Percentiles rank a stretch among this genome's conserved stretches.
These are phyloP conservation scores for Phyllosticta ampelicida DNA, from an alignment of 2,329 filamentous ascomycete species.

Conservation along the genomic window DNA sequence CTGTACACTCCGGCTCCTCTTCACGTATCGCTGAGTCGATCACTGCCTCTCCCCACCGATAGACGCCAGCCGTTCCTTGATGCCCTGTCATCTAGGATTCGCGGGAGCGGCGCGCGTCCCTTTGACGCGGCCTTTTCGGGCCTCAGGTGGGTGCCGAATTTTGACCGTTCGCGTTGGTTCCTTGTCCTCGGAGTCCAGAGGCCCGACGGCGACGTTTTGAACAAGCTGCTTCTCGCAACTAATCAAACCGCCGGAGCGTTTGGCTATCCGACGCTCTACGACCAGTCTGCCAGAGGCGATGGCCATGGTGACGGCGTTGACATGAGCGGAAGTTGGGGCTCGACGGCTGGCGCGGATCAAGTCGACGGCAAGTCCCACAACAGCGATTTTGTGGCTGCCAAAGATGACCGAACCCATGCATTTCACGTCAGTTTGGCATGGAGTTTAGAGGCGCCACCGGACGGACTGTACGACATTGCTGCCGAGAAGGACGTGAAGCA, in stretches of 20 bases:
- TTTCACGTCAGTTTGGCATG: slow-evolving; percentile 91
- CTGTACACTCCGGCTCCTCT: slow-evolving; percentile 53
- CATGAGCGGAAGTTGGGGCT: slow-evolving; percentile 1
- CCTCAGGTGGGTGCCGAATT: slow-evolving; percentile 57
- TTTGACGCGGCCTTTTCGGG: slow-evolving; percentile 37
- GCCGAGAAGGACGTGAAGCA: not conserved
- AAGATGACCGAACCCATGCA: slow-evolving; percentile 39
- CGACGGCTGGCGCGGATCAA: not conserved
- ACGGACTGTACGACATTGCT: slow-evolving; percentile 5
- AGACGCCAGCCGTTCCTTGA: slow-evolving; percentile 59
- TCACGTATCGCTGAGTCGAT: slow-evolving; percentile 82
- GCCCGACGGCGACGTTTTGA: slow-evolving; percentile 26
- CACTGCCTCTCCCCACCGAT: slow-evolving; percentile 63
- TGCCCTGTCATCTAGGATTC: slow-evolving; percentile 37
- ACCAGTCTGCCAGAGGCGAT: slow-evolving; percentile 21
- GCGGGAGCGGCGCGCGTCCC: slow-evolving; percentile 35
- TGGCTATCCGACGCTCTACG: slow-evolving; percentile 62
- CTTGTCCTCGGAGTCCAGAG: slow-evolving; percentile 57
- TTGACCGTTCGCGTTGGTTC: slow-evolving; percentile 65
- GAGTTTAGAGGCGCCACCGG: slow-evolving; percentile 33
- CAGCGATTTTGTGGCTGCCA: not conserved
- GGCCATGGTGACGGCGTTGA: slow-evolving; percentile 19
- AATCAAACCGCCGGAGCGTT: slow-evolving; percentile 53
- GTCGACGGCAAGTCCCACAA: slow-evolving; percentile 14
- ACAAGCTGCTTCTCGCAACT: slow-evolving; percentile 50